Conservation (phyloP, 768 basidiomycete genomes). For the Leccinum ochraceum region DNA sequence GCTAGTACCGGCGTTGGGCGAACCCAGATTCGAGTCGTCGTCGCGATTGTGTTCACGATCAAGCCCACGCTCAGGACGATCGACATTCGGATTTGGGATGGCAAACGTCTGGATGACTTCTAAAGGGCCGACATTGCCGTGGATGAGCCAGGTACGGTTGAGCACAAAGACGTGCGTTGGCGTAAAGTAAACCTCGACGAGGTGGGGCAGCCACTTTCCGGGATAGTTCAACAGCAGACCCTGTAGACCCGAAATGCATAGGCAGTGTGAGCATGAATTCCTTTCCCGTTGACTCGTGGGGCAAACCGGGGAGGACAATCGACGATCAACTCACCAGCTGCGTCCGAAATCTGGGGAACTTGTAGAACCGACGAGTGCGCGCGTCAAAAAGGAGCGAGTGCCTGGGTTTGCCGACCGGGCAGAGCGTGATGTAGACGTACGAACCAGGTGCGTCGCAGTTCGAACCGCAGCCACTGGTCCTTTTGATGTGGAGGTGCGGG, state of each 20-base stretch:
- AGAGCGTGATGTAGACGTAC: conserved; percentile 20
- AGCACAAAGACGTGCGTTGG: conserved; percentile 20
- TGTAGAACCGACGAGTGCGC: conserved; percentile 18
- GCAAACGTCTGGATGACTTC: conserved; percentile 25
- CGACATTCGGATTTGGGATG: conserved; percentile 8
- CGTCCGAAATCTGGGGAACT: conserved; percentile 22
- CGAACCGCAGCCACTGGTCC: neutral
- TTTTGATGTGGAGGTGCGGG: conserved; percentile 12
- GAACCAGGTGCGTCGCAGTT: conserved; percentile 8
- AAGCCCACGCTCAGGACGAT: neutral
- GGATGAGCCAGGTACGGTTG: conserved; percentile 16
- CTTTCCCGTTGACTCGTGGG: neutral
- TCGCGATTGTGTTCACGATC: conserved; percentile 1
- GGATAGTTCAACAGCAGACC: conserved; percentile 18
- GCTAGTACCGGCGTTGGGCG: neutral
- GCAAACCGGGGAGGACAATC: neutral
- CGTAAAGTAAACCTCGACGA: conserved; percentile 18
- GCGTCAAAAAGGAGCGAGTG: conserved; percentile 20
- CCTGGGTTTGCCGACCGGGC: conserved; percentile 10
- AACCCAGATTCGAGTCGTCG: neutral
- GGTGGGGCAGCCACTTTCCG: conserved; percentile 22
- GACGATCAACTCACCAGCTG: conserved; percentile 8
- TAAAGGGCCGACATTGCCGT: conserved; percentile 3
- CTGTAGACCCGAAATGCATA: neutral
- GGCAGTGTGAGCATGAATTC: neutral